A percentile compares a stretch with the other conserved stretches of the same genome.
These are phyloP conservation scores for Pterocarpus macrocarpus DNA, from an alignment of 306 rosid species.

Conservation along the genomic window DNA sequence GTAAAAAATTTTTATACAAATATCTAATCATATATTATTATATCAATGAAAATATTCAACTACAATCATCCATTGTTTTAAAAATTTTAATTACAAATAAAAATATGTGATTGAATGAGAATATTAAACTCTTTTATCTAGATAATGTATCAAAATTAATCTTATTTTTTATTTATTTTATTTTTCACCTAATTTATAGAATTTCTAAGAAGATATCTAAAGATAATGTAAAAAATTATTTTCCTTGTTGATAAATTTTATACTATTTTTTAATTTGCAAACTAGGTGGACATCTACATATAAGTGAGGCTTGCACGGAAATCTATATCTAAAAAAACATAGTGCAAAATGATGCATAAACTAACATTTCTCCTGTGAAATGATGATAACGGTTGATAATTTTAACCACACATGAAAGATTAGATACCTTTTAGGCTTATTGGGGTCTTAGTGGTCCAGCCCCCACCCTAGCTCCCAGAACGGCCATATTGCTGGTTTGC, in stretches of 20 bases:
- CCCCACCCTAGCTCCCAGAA: conserved; percentile 30
- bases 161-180: too few species aligned
- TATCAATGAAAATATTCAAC: too few species aligned
- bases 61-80: too few species aligned
- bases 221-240: not conserved
- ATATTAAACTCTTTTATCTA: too few species aligned
- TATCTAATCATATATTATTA: too few species aligned
- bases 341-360: conserved; percentile 33
- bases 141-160: not conserved
- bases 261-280: not conserved
- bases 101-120: too few species aligned
- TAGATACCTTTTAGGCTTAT: not conserved
- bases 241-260: not conserved
- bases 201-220: too few species aligned
- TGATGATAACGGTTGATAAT: conserved; percentile 36
- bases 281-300: not conserved
- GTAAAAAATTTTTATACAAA: too few species aligned
- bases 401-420: not conserved
- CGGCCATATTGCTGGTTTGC: conserved; percentile 14
- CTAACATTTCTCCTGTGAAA: conserved; percentile 31
- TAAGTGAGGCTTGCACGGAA: conserved; percentile 12
- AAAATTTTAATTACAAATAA: too few species aligned
- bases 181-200: not conserved
- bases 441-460: conserved; percentile 41
- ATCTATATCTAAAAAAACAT: not conserved